Evolutionary conservation across 2,329 filamentous ascomycete genomes (phyloP), one percentile per base, ranked within the genome.

Genomic region (Cadophora malorum): DNA sequence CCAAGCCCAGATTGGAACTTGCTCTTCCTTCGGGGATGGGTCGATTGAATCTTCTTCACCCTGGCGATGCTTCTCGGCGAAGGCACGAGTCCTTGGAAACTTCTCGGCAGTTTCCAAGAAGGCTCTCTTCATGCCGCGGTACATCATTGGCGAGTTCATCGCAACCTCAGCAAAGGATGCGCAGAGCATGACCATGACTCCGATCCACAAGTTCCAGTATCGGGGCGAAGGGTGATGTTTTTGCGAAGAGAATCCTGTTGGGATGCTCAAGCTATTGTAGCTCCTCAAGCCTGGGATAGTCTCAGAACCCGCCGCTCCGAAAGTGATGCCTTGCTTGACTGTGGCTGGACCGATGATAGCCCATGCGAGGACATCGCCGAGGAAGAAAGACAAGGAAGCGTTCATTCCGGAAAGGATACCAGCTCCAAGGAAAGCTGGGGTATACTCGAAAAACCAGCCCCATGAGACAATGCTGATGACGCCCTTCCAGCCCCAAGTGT

Each of bases 331-430:
- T 7, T 49, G 25, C 10, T 52, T 49, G 10, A 49, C 25, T 3
- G 59, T 62, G 25, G 31, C 21, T 12, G 59, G 59, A 19, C 59
- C 59, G 21, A 62, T 50, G 3, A 62, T n/a, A 38, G 25, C 59
- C 59, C 59, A 62, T 9, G 59, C 59, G 9, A 62, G 41, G 1
- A 62, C 59, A 4, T 49, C 41, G 6, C 59, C 59, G 9, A 52
- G n/a, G 59, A 62, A 52, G 59, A 49, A 62, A 2, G 41, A 49
- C 25, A 62, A 25, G 2, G 41, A 49, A 14, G 47, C 59, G 23
- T 62, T 62, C 47, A 62, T 49, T 49, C 59, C 59, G 8, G 59
- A 49, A 3, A 62, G 47, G 9, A 62, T 62, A 33, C 59, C 59
- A 4, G 47, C 59, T 7, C 59, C 59, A 16, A 62, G 28, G 45